Evolutionary conservation across 139 green algal species (phyloP), one percentile per base, ranked within the genome.

Genomic region (Raphidocelis subcapitata): DNA sequence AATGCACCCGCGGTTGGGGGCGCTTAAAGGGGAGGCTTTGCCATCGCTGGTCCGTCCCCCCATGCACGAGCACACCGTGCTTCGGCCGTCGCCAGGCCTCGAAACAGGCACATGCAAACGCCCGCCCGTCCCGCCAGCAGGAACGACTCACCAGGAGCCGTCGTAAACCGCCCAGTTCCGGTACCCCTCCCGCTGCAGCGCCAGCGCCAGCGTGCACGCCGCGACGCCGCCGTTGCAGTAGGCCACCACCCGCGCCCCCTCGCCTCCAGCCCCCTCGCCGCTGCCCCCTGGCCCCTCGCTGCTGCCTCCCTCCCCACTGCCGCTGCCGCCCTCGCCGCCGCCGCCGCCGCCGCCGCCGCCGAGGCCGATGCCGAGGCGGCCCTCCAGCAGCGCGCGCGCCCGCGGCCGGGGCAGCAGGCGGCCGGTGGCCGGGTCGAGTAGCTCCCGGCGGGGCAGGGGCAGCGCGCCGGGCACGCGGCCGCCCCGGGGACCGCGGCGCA

Each of bases 221-320:
- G 76, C 72, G 37, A 82, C 76, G 31, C 76, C 76, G n/a, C 76
- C 76, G 37, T 82, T 82, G 55, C 76, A 82, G 55, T 78, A 82
- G 3, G 74, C 26, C 0, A 78, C 33, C 3, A 82, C 62, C 20
- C 31, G 54, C 36, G 14, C 2, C 29, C 36, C 21, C 23, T 55
- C 18, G 8, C 57, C n/a, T n/a, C n/a, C 31, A 29, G 28, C 56
- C 4, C 23, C 14, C 24, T 21, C 46, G 26, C 55, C 46, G 69
- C 69, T 76, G 60, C 69, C 60, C 29, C 36, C 37, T 36, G 41
- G 28, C 69, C n/a, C 23, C 33, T 3, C 2, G 69, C 14, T 14
- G 46, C 46, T 54, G 64, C 73, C 55, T 60, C 26, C 26, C 5
- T 18, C 2, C 29, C 36, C 21, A 14, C 37, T 3, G 8, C 57